These are phyloP conservation scores for Sporisorium sorghi DNA, from an alignment of 1,284 basidiomycete species.

Conservation along the genomic window DNA sequence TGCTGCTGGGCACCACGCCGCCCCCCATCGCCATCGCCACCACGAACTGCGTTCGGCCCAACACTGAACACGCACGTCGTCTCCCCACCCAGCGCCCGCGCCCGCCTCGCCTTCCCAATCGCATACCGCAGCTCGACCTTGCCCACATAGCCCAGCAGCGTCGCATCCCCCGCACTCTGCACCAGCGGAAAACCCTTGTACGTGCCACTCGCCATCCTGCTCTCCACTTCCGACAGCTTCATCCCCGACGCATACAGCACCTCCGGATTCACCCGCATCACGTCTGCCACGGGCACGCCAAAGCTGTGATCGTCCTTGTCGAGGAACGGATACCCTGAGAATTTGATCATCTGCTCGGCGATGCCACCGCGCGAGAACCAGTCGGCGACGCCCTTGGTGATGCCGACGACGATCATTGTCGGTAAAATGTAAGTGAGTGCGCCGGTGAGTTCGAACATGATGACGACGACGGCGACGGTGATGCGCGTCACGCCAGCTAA, in stretches of 20 bases:
- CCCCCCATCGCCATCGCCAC: neutral
- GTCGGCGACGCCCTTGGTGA: slow-evolving; percentile 98
- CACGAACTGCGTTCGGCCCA: slow-evolving; percentile 16
- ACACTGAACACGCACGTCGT: slow-evolving; percentile 61
- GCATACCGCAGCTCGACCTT: slow-evolving; percentile 86
- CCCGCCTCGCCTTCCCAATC: slow-evolving; percentile 74
- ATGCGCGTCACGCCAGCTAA: slow-evolving; percentile 87
- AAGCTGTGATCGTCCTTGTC: slow-evolving; percentile 84
- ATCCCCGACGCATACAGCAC: slow-evolving; percentile 81
- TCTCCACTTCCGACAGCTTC: slow-evolving; percentile 78
- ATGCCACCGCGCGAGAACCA: slow-evolving; percentile 91
- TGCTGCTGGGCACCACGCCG: slow-evolving; percentile 3
- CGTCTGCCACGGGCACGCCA: slow-evolving; percentile 86
- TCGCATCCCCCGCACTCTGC: slow-evolving; percentile 72
- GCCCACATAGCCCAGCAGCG: slow-evolving; percentile 87
- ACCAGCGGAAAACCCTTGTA: slow-evolving; percentile 95
- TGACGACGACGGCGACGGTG: slow-evolving; percentile 97
- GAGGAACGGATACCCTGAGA: slow-evolving; percentile 96
- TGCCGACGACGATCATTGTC: slow-evolving; percentile 96
- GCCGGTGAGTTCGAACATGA: slow-evolving; percentile 99
- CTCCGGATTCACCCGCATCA: slow-evolving; percentile 85
- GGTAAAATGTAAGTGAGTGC: slow-evolving; percentile 97
- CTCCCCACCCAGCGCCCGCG: slow-evolving; percentile 38
- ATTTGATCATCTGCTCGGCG: slow-evolving; percentile 95
- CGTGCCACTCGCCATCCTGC: slow-evolving; percentile 60